Evolutionary conservation across 2,329 filamentous ascomycete species (phyloP), one percentile per base, ranked within the genome.

Genomic region (Elsinoe perseae): DNA sequence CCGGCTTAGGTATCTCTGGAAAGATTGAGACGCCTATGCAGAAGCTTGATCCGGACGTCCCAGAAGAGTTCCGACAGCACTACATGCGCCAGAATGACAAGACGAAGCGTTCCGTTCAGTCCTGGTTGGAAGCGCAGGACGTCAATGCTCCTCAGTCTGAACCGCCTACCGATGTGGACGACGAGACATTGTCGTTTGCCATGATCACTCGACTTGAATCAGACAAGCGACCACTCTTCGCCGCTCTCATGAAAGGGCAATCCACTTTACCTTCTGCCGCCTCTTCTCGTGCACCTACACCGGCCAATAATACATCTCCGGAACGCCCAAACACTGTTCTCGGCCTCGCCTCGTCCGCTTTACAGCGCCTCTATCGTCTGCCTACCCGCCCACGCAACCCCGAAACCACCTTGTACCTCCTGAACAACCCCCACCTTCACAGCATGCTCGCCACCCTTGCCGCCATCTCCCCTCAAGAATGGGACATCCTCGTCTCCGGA

Each of bases 401-500:
- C 16, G 90, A 96, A 69, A 84, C 85, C 4, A 88, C 87, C 10
- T 84, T 93, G 63, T 96, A 89, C 67, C 81, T 97, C 48, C 80
- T 96, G 61, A 89, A 86, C 68, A 86, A 96, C 68, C 84, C 85
- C 0, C 77, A 81, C 10, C 82, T 93, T 50, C 92, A 97, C 69
- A 86, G 93, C 65, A 83, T 95, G 28, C 81, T 97, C 2, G 84
- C 89, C 38, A 95, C 92, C 0, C 79, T 96, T 50, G 85, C 87
- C 32, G 89, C 91, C 54, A 93, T 97, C 63, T 93, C 86, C 66
- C 81, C 84, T 46, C 87, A 88, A n/a, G 92, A 97, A 70, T 97
- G 92, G 92, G 92, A 96, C 60, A 95, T 97, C 56, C 78, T 97
- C 10, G 89, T 86, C 3, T 96, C 92, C 0, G 92, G 92, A 25